These are phyloP conservation scores for Pseudogymnoascus sp. DNA, from an alignment of 2,329 filamentous ascomycete genomes.

Conservation along the genomic window DNA sequence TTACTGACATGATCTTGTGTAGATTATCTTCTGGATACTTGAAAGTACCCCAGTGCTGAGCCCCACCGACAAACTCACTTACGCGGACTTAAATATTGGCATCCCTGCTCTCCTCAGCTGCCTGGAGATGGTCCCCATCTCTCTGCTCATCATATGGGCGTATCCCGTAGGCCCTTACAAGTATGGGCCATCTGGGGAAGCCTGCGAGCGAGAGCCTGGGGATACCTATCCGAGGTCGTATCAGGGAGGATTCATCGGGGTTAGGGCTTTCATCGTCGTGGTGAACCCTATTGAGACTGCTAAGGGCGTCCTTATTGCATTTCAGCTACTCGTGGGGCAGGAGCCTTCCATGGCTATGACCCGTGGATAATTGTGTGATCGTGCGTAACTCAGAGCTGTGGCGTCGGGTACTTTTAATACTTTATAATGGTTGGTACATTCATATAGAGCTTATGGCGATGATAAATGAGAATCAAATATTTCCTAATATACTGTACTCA, in stretches of 20 bases:
- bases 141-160: conserved; percentile 22
- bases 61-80: conserved; percentile 19
- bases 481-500: not conserved
- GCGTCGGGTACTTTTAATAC: not conserved
- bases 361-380: not conserved
- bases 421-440: not conserved
- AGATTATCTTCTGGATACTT: conserved; percentile 23
- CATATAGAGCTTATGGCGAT: not conserved
- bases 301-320: not conserved
- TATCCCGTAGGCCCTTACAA: conserved; percentile 22
- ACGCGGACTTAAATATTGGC: conserved; percentile 21
- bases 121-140: conserved; percentile 24
- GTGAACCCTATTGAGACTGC: not conserved
- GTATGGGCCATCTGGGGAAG: not conserved
- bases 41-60: conserved; percentile 17
- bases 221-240: not conserved
- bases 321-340: not conserved
- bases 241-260: not conserved
- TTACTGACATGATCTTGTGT: not conserved
- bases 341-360: not conserved
- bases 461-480: not conserved
- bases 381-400: not conserved
- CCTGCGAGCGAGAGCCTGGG: not conserved
- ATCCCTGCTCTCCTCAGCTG: conserved; percentile 22
- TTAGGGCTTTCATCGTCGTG: not conserved